These are phyloP conservation scores for Salix exigua DNA, from an alignment of 345 rosid genomes.

Conservation along the genomic window DNA sequence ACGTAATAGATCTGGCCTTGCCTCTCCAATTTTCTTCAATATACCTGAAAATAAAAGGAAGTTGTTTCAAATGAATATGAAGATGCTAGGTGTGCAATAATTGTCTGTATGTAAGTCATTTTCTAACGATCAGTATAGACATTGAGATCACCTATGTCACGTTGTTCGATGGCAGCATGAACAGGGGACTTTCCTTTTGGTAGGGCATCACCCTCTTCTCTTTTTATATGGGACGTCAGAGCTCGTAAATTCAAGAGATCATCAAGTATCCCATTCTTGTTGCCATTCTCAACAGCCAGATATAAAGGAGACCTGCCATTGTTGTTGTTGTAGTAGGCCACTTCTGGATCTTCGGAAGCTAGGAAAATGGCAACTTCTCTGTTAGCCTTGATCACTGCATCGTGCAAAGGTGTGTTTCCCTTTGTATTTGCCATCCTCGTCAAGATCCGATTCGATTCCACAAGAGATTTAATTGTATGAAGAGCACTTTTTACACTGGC, in stretches of 20 bases:
- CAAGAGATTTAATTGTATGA: not conserved
- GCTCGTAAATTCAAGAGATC: not conserved
- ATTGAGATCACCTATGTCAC: not conserved
- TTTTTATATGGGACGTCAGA: not conserved
- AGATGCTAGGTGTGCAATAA: not conserved
- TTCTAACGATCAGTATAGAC: not conserved
- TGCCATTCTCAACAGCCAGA: not conserved
- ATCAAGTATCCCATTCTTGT: not conserved
- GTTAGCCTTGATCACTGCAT: not conserved
- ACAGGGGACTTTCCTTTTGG: not conserved
- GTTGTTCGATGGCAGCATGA: not conserved
- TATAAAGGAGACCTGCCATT: not conserved
- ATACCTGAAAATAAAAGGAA: slow-evolving; percentile 2
- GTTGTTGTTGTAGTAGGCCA: not conserved
- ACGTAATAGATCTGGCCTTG: slow-evolving; percentile 7
- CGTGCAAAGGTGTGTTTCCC: slow-evolving; percentile 8
- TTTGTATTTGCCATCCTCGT: not conserved
- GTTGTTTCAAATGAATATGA: not conserved
- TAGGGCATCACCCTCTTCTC: not conserved
- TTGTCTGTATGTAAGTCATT: not conserved
- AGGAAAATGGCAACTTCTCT: fast-evolving
- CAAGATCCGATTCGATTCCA: not conserved
- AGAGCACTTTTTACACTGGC: too few relatives aligned
- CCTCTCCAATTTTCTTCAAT: not conserved
- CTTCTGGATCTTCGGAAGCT: not conserved